Evolutionary conservation across 805 yeast species (phyloP).

Genomic region (Maudiozyma saulgeensis): DNA sequence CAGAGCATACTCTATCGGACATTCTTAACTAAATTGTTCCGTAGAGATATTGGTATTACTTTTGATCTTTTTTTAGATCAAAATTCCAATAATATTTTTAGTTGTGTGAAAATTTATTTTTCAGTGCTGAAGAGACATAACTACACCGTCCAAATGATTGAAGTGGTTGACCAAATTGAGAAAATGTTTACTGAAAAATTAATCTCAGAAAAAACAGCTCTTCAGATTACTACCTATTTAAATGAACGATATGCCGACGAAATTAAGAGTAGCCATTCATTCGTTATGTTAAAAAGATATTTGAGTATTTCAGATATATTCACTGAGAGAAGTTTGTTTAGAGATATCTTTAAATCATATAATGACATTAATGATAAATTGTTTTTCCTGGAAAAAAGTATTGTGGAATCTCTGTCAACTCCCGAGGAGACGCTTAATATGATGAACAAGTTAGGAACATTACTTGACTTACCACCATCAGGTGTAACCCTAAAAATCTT

Average conservation of each 20-base stretch:
- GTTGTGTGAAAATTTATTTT: slow-evolving; percentile 10
- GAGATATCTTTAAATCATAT: slow-evolving; percentile 7
- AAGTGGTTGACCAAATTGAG: slow-evolving; percentile 9
- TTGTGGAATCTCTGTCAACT: neutral
- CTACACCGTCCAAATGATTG: slow-evolving; percentile 9
- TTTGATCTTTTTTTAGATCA: neutral
- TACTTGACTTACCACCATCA: slow-evolving; percentile 2
- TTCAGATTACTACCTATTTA: slow-evolving; percentile 10
- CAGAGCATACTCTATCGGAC: slow-evolving; percentile 6
- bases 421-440: slow-evolving; percentile 4
- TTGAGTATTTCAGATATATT: slow-evolving; percentile 22
- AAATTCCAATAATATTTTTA: slow-evolving; percentile 1
- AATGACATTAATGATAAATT: neutral
- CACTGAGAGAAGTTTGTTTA: slow-evolving; percentile 20
- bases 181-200: slow-evolving; percentile 4
- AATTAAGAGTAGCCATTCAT: slow-evolving; percentile 15
- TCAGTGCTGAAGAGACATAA: slow-evolving; percentile 7
- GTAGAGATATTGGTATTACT: slow-evolving; percentile 9
- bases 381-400: neutral
- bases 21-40: slow-evolving; percentile 12
- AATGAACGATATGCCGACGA: slow-evolving; percentile 16
- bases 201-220: neutral
- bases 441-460: slow-evolving; percentile 10
- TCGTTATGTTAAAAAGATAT: slow-evolving; percentile 18
- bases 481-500: slow-evolving; percentile 9